Evolutionary conservation across 2,329 filamentous ascomycete genomes (phyloP).

Genomic region (Neodidymelliopsis sp.): DNA sequence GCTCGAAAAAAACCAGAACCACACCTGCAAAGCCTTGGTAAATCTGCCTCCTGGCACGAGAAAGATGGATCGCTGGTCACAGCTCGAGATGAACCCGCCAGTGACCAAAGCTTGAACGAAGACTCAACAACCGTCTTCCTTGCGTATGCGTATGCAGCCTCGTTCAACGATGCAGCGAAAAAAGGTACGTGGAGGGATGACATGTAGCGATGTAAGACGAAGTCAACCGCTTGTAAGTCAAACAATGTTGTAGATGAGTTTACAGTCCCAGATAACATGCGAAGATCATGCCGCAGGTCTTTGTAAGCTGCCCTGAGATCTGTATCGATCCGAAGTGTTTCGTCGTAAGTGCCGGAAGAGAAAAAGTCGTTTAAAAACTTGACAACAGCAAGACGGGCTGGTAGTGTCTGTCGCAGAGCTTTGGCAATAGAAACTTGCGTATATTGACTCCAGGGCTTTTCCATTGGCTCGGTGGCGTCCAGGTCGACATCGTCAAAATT

Average conservation of each 20-base stretch:
- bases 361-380: slow-evolving; percentile 40
- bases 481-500: slow-evolving; percentile 55
- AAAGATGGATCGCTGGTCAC: slow-evolving; percentile 6
- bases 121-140: slow-evolving; percentile 37
- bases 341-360: slow-evolving; percentile 34
- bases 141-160: slow-evolving; percentile 37
- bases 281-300: slow-evolving; percentile 25
- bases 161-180: slow-evolving; percentile 27
- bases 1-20: slow-evolving; percentile 36
- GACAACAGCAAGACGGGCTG: slow-evolving; percentile 47
- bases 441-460: slow-evolving; percentile 35
- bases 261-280: slow-evolving; percentile 9
- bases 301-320: slow-evolving; percentile 32
- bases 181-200: slow-evolving; percentile 37
- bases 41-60: slow-evolving; percentile 14
- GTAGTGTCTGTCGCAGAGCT: slow-evolving; percentile 48
- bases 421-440: slow-evolving; percentile 49
- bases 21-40: slow-evolving; percentile 32
- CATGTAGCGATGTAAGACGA: slow-evolving; percentile 39
- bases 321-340: slow-evolving; percentile 36
- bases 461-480: slow-evolving; percentile 29
- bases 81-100: slow-evolving; percentile 14
- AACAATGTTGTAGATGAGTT: slow-evolving; percentile 16
- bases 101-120: slow-evolving; percentile 37
- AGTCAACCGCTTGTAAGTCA: slow-evolving; percentile 31